Base-by-base conservation (phyloP, 108 stramenopile genomes). In the Skeletonema menzelii region DNA sequence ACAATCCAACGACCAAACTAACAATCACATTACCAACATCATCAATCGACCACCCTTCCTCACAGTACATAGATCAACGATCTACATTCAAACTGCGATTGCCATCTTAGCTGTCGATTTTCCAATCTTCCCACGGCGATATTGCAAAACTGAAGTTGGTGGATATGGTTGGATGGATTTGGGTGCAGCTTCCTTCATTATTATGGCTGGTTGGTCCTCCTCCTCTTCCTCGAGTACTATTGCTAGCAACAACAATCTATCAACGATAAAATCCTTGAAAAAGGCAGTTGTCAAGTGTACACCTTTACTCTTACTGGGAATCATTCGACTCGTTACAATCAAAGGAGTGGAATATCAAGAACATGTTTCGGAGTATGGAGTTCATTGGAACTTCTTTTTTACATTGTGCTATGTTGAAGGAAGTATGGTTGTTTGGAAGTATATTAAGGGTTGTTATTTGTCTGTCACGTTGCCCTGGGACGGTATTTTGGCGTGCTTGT, bases 381-480 rank as follows among this genome's bases (percentile, higher is more conserved):
- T 97, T 11, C 98, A 98, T 80, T 99, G 99, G 99, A 99, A 99
- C 69, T 99, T 98, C 81, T 99, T 99, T 83, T 96, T 97, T 63
- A 98, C 99, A 10, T 71, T 95, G 40, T 76, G 73, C 22, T 70
- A 59, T 57, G 72, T 80, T 5, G 79, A 79, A 32, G 73, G 69
- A 30, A 59, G 64, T 64, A 20, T 69, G 62, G 73, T 78, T 42
- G 53, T 56, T 27, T 82, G 74, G 73, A 75, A 44, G 49, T 44
- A 22, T 38, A 1, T 74, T 4, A 82, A 31, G 30, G 2, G 27
- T 63, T 40, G 64, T 35, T 28, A 42, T 8, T 8, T 32, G 37
- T 40, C 11, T n/a, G 3, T 10, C 8, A 22, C 22, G 22, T 53
- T 53, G 22, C 20, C 19, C 22, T 42, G 40, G 34, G 67, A 76